Base-by-base conservation (phyloP, 345 rosid genomes). In the rapeseed (Brassica napus) region DNA sequence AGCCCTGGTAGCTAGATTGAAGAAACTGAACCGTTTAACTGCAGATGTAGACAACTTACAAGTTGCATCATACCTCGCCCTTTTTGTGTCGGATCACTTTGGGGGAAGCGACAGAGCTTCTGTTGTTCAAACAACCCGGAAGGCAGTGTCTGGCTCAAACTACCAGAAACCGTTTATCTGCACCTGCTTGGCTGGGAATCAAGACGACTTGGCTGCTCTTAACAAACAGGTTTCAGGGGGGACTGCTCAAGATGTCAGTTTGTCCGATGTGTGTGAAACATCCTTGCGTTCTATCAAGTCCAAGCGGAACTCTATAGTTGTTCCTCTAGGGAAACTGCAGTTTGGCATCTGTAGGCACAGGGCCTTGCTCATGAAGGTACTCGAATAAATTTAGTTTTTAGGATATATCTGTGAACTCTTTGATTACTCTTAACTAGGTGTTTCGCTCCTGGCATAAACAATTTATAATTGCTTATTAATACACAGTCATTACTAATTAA, bases 31-130 rank as follows among this genome's bases (percentile, higher is more conserved):
- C 75, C 77, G 83, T 72, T 81, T 81, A 80, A 35, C 83, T 66
- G 76, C 85, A 81, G 92, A 85, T 69, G 64, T 72, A 76, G 83
- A 87, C 82, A 84, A 85, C 86, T 78, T 89, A 80, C 97, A 87
- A 63, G 71, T 87, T 69, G 94, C 88, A 35, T 89, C 92, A 23
- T 81, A 86, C 88, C 98, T 95, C 69, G 94, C 99, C 8, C 92
- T 95, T 76, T 91, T 95, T 81, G 97, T 93, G 23, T 95, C 99
- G 0, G 97, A 95, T 85, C 99, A 93, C 86, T 95, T 93, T 89
- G 99, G 99, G 72, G 98, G 99, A 54, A 89, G 97, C 77, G 98
- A 93, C 71, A 90, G 87, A 82, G 84, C 84, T 82, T 74, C 85
- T 62, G 49, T 88, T 80, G 74, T 93, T 79, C 93, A 87, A 82